These are phyloP conservation scores for Globisporangium sylvaticum DNA, from an alignment of 352 stramenopile species.

Conservation along the genomic window DNA sequence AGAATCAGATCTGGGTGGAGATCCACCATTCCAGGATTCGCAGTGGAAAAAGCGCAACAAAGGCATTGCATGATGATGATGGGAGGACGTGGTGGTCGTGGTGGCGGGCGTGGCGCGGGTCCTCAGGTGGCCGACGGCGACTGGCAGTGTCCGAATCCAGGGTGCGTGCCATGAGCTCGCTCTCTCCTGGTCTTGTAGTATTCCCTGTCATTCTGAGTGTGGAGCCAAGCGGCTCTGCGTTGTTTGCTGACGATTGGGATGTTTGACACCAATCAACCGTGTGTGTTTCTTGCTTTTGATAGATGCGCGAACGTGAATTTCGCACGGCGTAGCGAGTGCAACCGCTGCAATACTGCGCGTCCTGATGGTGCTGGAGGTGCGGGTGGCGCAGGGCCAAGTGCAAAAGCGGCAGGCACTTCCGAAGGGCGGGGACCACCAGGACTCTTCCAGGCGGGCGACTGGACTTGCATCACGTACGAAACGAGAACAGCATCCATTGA, in stretches of 20 bases:
- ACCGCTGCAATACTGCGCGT: conserved; percentile 71
- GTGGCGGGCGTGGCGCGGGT: conserved; percentile 36
- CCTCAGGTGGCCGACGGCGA: conserved; percentile 65
- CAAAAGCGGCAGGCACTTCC: conserved; percentile 22
- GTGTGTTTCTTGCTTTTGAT: conserved; percentile 3
- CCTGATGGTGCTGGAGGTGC: conserved; percentile 34
- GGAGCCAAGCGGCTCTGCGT: not conserved
- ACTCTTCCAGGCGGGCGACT: conserved; percentile 78
- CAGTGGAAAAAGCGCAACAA: not conserved
- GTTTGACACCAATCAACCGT: not conserved
- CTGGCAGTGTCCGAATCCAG: conserved; percentile 80
- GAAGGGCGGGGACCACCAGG: conserved; percentile 61
- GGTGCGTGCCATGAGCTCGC: conserved; percentile 21
- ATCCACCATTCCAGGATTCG: not conserved
- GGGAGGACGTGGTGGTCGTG: conserved; percentile 27
- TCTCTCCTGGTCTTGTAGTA: not conserved
- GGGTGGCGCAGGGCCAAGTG: conserved; percentile 10
- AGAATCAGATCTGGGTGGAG: conserved; percentile 15
- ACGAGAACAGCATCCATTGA: not conserved
- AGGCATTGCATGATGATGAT: conserved; percentile 30
- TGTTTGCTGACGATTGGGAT: not conserved
- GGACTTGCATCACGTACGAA: conserved; percentile 74
- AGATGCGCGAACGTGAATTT: conserved; percentile 87
- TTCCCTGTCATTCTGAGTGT: not conserved
- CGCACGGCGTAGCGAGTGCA: conserved; percentile 72